Evolutionary conservation across 164 flowering plant genomes (phyloP), one percentile per base, ranked within the genome.

Genomic region (Piper betle): DNA sequence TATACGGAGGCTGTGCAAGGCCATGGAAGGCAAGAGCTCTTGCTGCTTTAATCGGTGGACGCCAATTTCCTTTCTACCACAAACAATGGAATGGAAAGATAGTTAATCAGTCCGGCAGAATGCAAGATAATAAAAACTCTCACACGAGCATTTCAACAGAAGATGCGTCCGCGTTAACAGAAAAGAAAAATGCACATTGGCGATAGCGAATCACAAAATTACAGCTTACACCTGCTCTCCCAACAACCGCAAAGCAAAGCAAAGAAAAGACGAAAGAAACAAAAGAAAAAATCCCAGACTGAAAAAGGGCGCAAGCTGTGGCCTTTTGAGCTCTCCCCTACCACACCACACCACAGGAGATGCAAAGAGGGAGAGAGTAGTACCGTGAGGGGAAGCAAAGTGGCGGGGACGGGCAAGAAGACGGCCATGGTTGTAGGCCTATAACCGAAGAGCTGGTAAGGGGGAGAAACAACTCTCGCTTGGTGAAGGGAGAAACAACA

Each of bases 1-100:
- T 72, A 71, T 90, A 90, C 50, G 97, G 91, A 60, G 91, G 95
- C 17, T 71, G 69, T 75, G 79, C 85, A 64, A 82, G 69, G 57
- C 91, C 91, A 75, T 80, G 76, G 77, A 76, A 87, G 67, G 91
- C 82, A 10, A 64, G 20, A 68, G 81, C 67, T 54, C 71, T 77
- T 40, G 74, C 41, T 39, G 58, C 41, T 52, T 55, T 64, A 52
- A 4, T 58, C 37, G 63, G 18, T 15, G 50, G 16, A 53, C 50
- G 40, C 4, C 38, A 59, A 10, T 39, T 57, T 59, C 68, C 33
- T 53, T 59, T 65, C 57, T 20, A 38, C 39, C 55, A 37, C 58
- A 53, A 37, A 15, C 12, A 43, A 43, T 7, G 4, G 8, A 43
- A 43, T n/a, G n/a, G n/a, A n/a, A n/a, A n/a, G n/a, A n/a, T n/a